A percentile compares a stretch with the other conserved stretches of the same genome.
Conservation (phyloP, 371 early-diverging fungal species). For the Circinella umbellata region DNA sequence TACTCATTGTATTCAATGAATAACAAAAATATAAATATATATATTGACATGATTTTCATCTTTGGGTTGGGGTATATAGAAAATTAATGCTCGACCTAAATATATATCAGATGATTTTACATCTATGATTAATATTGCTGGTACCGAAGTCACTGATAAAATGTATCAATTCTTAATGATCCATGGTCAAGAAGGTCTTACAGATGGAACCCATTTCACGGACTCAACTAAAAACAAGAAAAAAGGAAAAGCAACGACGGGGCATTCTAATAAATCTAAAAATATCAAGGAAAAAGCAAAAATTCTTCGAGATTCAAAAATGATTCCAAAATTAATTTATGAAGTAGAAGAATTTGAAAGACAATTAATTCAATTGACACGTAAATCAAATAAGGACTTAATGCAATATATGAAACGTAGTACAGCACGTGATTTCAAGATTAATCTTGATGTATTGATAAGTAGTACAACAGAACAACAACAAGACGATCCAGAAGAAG, state of each 20-base stretch:
- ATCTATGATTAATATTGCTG: slow-evolving; percentile 36
- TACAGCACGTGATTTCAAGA: slow-evolving; percentile 73
- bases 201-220: not conserved
- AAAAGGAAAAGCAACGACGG: slow-evolving; percentile 14
- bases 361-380: slow-evolving; percentile 64
- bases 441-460: slow-evolving; percentile 55
- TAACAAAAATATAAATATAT: no score
- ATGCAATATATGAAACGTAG: slow-evolving; percentile 74
- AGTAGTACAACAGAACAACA: slow-evolving; percentile 24
- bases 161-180: slow-evolving; percentile 57
- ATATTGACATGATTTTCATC: no score
- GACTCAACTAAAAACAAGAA: slow-evolving; percentile 20
- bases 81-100: slow-evolving; percentile 31
- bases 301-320: slow-evolving; percentile 63
- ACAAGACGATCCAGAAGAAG: slow-evolving; percentile 12
- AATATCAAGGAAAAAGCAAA: slow-evolving; percentile 40
- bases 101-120: slow-evolving; percentile 38
- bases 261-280: not conserved
- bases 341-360: slow-evolving; percentile 74
- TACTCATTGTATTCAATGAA: no score
- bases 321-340: slow-evolving; percentile 70
- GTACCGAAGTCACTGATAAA: slow-evolving; percentile 41
- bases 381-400: slow-evolving; percentile 68
- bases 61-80: no score
- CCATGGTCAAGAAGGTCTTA: slow-evolving; percentile 34